Percentiles rank a stretch among this genome's conserved stretches.
These are phyloP conservation scores for Vachellia collinsii DNA, from an alignment of 306 rosid genomes.

Conservation along the genomic window DNA sequence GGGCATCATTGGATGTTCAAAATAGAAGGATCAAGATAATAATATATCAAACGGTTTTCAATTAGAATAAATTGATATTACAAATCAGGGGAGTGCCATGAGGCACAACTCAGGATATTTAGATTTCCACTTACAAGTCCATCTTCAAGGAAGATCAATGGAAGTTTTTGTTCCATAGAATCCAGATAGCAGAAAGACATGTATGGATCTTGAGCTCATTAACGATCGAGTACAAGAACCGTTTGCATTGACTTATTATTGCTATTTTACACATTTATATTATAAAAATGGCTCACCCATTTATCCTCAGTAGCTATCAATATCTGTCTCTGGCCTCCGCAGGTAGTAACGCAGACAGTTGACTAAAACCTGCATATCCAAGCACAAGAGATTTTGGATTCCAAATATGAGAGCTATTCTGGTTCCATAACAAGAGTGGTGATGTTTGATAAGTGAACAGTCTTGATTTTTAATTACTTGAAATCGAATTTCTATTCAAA, in stretches of 20 bases:
- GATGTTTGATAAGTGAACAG: background rate
- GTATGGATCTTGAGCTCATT: conserved; percentile 14
- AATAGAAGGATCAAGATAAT: background rate
- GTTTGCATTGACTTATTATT: conserved; percentile 37
- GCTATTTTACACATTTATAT: conserved; percentile 31
- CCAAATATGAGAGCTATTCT: background rate
- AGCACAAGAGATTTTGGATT: conserved; percentile 7
- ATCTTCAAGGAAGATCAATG: conserved; percentile 21
- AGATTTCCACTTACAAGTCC: conserved; percentile 21
- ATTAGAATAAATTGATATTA: background rate
- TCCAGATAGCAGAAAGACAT: conserved; percentile 22
- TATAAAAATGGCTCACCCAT: conserved; percentile 25
- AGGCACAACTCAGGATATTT: background rate
- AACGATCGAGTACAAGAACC: conserved; percentile 28
- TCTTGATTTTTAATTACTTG: background rate
- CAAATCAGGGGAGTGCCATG: background rate
- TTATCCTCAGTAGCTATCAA: conserved; percentile 72
- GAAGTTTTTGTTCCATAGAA: conserved; percentile 16
- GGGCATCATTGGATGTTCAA: background rate
- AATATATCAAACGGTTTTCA: background rate
- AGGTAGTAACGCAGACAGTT: conserved; percentile 90
- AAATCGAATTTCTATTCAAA: background rate
- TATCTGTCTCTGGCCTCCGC: conserved; percentile 87
- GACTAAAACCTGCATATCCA: conserved; percentile 71
- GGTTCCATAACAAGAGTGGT: background rate